These are phyloP conservation scores for Gossypium sturtianum DNA, from an alignment of 345 rosid species.

Conservation along the genomic window DNA sequence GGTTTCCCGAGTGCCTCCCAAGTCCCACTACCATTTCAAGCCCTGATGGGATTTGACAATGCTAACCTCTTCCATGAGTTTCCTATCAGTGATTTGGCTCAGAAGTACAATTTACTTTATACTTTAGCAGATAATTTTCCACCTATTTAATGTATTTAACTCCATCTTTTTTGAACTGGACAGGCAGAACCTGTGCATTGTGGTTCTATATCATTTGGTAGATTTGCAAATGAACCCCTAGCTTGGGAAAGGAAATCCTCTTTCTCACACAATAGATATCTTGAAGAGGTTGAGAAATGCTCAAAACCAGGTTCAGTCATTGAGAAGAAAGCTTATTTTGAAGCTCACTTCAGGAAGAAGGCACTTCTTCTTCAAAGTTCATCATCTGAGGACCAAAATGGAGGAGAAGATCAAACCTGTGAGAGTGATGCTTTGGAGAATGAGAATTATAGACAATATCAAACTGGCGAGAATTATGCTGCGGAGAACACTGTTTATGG, in stretches of 20 bases:
- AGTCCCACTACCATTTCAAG: not conserved
- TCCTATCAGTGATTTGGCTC: not conserved
- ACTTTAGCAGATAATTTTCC: not conserved
- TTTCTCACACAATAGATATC: constrained; percentile 77
- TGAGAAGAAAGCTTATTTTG: constrained; percentile 78
- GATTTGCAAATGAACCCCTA: constrained; percentile 73
- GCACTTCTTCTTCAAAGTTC: constrained; percentile 44
- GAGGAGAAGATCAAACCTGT: constrained; percentile 22
- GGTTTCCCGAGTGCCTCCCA: not conserved
- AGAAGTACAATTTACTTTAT: not conserved
- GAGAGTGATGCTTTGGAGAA: constrained; percentile 24
- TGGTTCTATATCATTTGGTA: constrained; percentile 87
- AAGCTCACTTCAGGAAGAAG: constrained; percentile 83
- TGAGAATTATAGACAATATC: constrained; percentile 23
- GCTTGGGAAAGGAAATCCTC: constrained; percentile 88
- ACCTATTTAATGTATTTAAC: not conserved
- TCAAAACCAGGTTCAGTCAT: constrained; percentile 80
- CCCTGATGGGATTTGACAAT: not conserved
- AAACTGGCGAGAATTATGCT: constrained; percentile 16
- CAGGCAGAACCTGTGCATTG: constrained; percentile 68
- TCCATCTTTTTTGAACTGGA: constrained; percentile 12
- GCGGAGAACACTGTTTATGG: constrained; percentile 17
- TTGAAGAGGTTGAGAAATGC: constrained; percentile 87
- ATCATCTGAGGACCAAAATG: constrained; percentile 36
- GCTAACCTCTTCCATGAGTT: not conserved